Percentiles rank a stretch among this genome's conserved stretches.
Conservation (phyloP, 78 protist genomes). For the Mastigamoeba balamuthi region DNA sequence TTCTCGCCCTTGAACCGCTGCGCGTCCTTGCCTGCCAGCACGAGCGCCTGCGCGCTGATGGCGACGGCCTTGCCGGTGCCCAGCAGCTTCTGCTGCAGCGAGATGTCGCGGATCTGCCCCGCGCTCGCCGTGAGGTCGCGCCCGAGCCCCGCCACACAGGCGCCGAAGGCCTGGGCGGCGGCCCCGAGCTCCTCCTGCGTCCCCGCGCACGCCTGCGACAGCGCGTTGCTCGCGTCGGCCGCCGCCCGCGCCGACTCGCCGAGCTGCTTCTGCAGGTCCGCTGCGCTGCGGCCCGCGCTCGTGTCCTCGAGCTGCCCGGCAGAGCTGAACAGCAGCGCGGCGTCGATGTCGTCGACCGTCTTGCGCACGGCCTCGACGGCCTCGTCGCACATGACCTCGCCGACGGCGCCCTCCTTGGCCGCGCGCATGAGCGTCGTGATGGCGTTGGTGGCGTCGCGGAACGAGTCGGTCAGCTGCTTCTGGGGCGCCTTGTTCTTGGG, state of each 20-base stretch:
- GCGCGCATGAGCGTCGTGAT: conserved; percentile 46
- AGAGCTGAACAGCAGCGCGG: conserved; percentile 33
- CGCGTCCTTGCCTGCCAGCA: conserved; percentile 43
- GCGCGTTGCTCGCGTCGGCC: too few relatives aligned
- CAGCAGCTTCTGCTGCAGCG: conserved; percentile 32
- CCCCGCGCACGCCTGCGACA: conserved; percentile 26
- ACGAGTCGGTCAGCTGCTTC: conserved; percentile 17
- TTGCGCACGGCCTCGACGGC: conserved; percentile 22
- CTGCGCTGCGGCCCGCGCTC: not conserved
- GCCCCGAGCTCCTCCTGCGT: conserved; percentile 37
- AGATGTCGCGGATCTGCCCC: conserved; percentile 5
- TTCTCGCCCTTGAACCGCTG: conserved; percentile 57
- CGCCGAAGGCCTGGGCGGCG: conserved; percentile 35
- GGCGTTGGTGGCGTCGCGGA: conserved; percentile 8
- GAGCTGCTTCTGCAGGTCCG: not conserved
- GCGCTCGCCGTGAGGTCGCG: conserved; percentile 17
- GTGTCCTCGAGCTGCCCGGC: conserved; percentile 42
- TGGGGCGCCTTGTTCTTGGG: not conserved
- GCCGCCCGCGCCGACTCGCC: too few relatives aligned
- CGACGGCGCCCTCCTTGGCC: conserved; percentile 55
- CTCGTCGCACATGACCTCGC: conserved; percentile 51
- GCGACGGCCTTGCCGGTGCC: conserved; percentile 30
- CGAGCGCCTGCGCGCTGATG: conserved; percentile 37
- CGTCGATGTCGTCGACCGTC: conserved; percentile 40
- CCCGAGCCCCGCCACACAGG: conserved; percentile 1